phyloP scores from a whole-genome alignment of 345 rosid species.

The Adansonia digitata region DNA sequence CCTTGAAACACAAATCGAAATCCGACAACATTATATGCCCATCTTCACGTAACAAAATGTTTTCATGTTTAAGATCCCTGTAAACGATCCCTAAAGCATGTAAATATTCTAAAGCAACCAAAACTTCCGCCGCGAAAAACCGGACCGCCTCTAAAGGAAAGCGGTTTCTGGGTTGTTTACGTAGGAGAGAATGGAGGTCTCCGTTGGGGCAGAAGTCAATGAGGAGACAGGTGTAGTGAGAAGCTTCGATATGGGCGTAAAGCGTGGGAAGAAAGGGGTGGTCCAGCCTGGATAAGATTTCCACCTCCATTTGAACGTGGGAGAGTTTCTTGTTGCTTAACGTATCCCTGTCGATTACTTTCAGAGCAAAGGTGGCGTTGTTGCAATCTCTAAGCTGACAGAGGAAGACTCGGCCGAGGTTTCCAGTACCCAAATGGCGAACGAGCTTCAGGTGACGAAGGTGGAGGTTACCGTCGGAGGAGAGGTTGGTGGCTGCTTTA shows the following conservation, averaged over 20 bases:
- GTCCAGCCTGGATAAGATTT: slow-evolving; percentile 62
- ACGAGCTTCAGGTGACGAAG: slow-evolving; percentile 62
- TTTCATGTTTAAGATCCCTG: slow-evolving; percentile 89
- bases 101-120: slow-evolving; percentile 76
- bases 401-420: slow-evolving; percentile 71
- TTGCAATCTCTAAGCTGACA: slow-evolving; percentile 61
- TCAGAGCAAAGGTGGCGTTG: slow-evolving; percentile 50
- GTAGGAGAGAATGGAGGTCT: slow-evolving; percentile 76
- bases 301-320: slow-evolving; percentile 59
- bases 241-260: slow-evolving; percentile 62
- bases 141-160: slow-evolving; percentile 56
- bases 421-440: slow-evolving; percentile 64
- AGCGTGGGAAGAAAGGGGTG: slow-evolving; percentile 85
- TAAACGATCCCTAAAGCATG: slow-evolving; percentile 82
- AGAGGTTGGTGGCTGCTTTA: slow-evolving; percentile 50
- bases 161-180: slow-evolving; percentile 59
- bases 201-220: slow-evolving; percentile 92
- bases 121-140: slow-evolving; percentile 77
- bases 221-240: slow-evolving; percentile 81
- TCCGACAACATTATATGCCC: slow-evolving; percentile 90
- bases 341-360: slow-evolving; percentile 55
- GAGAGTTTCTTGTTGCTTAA: slow-evolving; percentile 55
- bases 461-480: slow-evolving; percentile 56
- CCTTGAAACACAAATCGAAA: slow-evolving; percentile 66
- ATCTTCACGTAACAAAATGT: slow-evolving; percentile 70